phyloP scores from a whole-genome alignment of 768 basidiomycete genomes.

The Hypholoma fasciculare region DNA sequence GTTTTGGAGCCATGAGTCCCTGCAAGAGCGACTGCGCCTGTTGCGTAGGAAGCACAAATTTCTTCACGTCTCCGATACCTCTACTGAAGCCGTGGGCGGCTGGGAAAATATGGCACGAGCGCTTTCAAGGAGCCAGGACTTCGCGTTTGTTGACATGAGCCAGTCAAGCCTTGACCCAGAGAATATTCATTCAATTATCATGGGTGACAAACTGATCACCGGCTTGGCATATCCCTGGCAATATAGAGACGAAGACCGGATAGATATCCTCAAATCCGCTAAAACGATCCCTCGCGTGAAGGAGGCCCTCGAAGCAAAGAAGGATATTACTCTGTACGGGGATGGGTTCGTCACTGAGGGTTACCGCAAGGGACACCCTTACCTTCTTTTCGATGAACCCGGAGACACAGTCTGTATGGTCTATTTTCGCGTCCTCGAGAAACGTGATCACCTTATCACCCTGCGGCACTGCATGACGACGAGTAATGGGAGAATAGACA shows the following conservation, averaged over 20 bases:
- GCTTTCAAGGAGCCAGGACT: constrained; percentile 4
- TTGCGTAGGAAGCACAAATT: neutral
- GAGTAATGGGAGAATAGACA: neutral
- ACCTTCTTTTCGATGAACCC: neutral
- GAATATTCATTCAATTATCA: neutral
- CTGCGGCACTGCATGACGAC: constrained; percentile 7
- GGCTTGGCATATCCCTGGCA: too few relatives aligned
- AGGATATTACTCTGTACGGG: neutral
- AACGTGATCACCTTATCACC: neutral
- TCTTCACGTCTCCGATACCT: neutral
- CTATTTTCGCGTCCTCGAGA: neutral
- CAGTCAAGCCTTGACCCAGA: neutral
- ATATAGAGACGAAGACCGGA: too few relatives aligned
- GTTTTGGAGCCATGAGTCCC: constrained; percentile 1
- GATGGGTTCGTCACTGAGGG: neutral
- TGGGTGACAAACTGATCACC: neutral
- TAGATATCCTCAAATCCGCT: too few relatives aligned
- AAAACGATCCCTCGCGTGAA: neutral
- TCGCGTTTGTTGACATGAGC: constrained; percentile 1
- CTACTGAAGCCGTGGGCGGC: neutral
- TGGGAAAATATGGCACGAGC: constrained; percentile 2
- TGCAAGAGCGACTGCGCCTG: constrained; percentile 5
- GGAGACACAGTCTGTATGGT: neutral
- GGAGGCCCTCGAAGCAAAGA: neutral
- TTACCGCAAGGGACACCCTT: constrained; percentile 2